Base-by-base conservation (phyloP, 2,329 filamentous ascomycete genomes). In the Colletotrichum truncatum region DNA sequence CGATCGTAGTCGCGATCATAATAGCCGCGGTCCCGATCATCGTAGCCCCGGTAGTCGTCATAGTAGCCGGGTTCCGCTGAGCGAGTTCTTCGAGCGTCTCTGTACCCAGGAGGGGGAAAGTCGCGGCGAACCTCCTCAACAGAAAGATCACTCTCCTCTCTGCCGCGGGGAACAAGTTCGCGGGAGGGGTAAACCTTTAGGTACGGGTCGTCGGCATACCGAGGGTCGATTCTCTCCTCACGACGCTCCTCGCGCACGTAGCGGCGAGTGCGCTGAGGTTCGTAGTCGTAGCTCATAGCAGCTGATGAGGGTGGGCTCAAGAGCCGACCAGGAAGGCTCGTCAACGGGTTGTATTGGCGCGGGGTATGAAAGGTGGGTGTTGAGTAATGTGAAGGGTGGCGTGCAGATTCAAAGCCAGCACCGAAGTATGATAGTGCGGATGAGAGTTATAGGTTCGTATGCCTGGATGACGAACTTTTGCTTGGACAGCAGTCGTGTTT, bases 91-190 rank as follows among this genome's bases (percentile, higher is more conserved):
- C 87, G 85, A 36, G 85, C 73, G 66, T 87, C 86, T 59, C 77
- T 76, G 66, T 83, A 81, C 36, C 85, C 89, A 6, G 90, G 91
- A 6, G 93, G 92, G 30, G 93, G 93, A 73, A 97, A 97, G 71
- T 97, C 92, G 70, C 93, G 89, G 69, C 89, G 88, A 66, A 97
- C 89, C 79, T 97, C 93, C 79, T 97, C 94, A 74, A 97, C 79
- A 3, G 90, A 90, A 25, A 91, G 81, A 46, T 90, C 89, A 76
- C 91, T 94, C 73, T 93, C 91, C 75, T 94, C 90, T 69, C 91
- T 89, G 52, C 81, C 75, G 25, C 86, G 82, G 34, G 86, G 85
- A 11, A 90, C 78, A 7, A 90, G 80, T 41, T 89, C 87, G 64
- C 81, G 84, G 28, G 80, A 79, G 45, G 79, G 75, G 53, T 82